Base-by-base conservation (phyloP, 169 alveolate genomes). In the Eimeria sp. region DNA sequence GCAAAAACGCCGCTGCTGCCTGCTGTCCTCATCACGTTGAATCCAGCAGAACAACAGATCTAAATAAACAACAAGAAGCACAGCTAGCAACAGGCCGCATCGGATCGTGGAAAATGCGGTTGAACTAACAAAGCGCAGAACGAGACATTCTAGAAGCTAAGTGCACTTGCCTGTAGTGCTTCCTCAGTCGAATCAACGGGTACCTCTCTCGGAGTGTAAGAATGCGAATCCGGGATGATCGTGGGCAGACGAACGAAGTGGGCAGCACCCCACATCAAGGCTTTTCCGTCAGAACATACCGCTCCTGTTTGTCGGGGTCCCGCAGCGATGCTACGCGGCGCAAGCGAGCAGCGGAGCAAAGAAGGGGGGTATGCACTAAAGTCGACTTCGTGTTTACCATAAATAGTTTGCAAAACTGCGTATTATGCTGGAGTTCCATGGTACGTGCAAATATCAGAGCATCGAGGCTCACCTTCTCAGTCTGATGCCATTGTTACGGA, bases 281-380 rank as follows among this genome's bases (percentile, higher is more conserved):
- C 89, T 84, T 89, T 75, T 16, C 97, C 97, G 61, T 95, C 97
- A 11, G 75, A 72, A 51, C 95, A 72, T 5, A 90, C 95, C 22
- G 94, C 88, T 27, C 94, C 94, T n/a, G 97, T 78, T 45, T 95
- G 97, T 11, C 92, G 93, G 27, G 95, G 78, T 20, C 97, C 97
- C 40, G 88, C 95, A 22, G 92, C 49, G 11, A 88, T 95, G 73
- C 97, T 95, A 51, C 40, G 63, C n/a, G 47, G 47, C 51, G 58
- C 86, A 95, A 34, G 43, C 30, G 6, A 16, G 61, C 63, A 83
- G 47, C 27, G 54, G 16, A 20, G 18, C 57, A 63, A 27, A 72
- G 51, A 22, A 10, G 16, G 49, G 27, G 14, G 47, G 58, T 16
- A 1, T 22, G 18, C 11, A 10, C 25, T 25, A 25, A 51, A 27